Percentiles rank a stretch among this genome's conserved stretches.
Conservation (phyloP, 116 monocot genomes). For the Dioscorea cayenensis region DNA sequence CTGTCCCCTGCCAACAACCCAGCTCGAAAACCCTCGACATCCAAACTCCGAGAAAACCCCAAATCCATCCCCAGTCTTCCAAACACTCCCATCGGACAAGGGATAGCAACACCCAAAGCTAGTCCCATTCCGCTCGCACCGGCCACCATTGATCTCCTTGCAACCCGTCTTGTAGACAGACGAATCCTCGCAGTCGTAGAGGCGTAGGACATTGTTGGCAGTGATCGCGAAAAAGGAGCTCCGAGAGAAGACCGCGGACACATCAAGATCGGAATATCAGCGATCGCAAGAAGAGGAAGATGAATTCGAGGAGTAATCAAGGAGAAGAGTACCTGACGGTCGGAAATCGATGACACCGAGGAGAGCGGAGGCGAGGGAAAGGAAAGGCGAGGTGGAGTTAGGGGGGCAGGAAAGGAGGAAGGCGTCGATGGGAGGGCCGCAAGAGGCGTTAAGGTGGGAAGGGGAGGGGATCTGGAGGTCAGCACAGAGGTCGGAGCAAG, state of each 20-base stretch:
- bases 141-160: conserved; percentile 8
- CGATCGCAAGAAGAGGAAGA: conserved; percentile 18
- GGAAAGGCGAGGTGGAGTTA: conserved; percentile 17
- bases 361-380: conserved; percentile 16
- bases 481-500: conserved; percentile 61
- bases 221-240: conserved; percentile 44
- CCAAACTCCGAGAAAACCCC: no score
- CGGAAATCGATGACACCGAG: conserved; percentile 54
- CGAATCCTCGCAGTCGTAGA: conserved; percentile 90
- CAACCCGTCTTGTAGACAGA: conserved; percentile 53
- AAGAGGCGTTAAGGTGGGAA: conserved; percentile 63
- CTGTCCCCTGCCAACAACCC: no score
- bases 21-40: no score
- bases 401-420: conserved; percentile 54
- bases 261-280: conserved; percentile 21
- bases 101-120: no score
- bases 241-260: conserved; percentile 5
- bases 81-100: no score
- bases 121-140: no score
- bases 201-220: conserved; percentile 51
- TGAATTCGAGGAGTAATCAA: conserved; percentile 45
- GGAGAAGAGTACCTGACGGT: conserved; percentile 50
- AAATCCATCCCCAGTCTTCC: no score
- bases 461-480: conserved; percentile 47
- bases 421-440: conserved; percentile 30